Conservation (phyloP, 345 rosid species). For the Carallia brachiata region DNA sequence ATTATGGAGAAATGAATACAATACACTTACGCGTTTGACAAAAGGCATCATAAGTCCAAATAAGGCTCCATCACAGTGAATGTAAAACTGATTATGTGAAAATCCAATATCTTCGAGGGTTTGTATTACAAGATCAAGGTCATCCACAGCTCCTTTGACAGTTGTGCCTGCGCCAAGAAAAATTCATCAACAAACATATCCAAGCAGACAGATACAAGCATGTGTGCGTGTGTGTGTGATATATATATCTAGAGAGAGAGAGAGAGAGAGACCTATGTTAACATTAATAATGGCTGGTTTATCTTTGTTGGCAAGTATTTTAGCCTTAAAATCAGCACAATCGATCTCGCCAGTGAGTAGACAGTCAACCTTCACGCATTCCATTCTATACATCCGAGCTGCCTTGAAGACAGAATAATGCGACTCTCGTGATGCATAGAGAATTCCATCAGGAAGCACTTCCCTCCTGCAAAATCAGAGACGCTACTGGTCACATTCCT, state of each 20-base stretch:
- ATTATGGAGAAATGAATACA: not conserved
- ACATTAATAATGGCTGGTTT: constrained; percentile 91
- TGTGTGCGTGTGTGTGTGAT: no score
- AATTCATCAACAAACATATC: not conserved
- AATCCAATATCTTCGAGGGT: constrained; percentile 90
- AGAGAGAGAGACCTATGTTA: constrained; percentile 60
- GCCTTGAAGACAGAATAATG: constrained; percentile 96
- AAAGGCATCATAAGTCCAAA: constrained; percentile 99
- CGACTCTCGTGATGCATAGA: constrained; percentile 78
- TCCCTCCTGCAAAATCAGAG: constrained; percentile 56
- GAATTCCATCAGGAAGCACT: constrained; percentile 83
- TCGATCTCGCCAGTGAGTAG: constrained; percentile 84
- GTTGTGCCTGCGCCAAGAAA: constrained; percentile 61
- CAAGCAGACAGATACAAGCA: no score
- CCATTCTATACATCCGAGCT: constrained; percentile 95
- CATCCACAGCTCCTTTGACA: constrained; percentile 97
- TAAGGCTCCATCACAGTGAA: constrained; percentile 95
- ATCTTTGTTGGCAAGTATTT: constrained; percentile 75
- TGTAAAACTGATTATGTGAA: constrained; percentile 70
- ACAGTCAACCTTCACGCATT: constrained; percentile 69
- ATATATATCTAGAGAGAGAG: not conserved
- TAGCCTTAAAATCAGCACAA: constrained; percentile 60
- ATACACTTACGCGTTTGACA: constrained; percentile 67
- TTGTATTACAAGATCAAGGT: constrained; percentile 85
- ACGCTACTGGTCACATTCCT: not conserved